phyloP scores from a whole-genome alignment of 495 filamentous ascomycete genomes.

The Hyaloscypha bicolor region DNA sequence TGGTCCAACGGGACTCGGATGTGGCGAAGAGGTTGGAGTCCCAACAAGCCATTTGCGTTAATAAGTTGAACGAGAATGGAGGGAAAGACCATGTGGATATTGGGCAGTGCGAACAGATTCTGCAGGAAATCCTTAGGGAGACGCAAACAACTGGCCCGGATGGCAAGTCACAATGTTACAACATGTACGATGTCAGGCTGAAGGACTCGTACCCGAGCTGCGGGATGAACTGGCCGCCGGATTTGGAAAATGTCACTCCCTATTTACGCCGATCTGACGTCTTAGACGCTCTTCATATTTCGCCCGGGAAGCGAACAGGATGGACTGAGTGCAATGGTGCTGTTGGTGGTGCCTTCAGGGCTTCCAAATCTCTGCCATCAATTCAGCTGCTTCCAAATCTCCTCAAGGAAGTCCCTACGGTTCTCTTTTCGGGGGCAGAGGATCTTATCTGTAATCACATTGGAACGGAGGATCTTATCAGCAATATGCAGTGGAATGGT shows the following conservation, averaged over 20 bases:
- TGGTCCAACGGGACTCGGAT: slow-evolving; percentile 68
- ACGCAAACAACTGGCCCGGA: slow-evolving; percentile 51
- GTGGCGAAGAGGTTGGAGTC: slow-evolving; percentile 67
- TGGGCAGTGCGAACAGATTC: slow-evolving; percentile 68
- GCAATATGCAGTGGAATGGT: slow-evolving; percentile 89
- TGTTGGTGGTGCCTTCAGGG: slow-evolving; percentile 70
- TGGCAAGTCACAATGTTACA: slow-evolving; percentile 63
- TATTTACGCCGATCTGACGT: slow-evolving; percentile 88
- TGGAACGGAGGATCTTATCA: slow-evolving; percentile 88
- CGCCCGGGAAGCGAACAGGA: slow-evolving; percentile 75
- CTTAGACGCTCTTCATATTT: slow-evolving; percentile 76
- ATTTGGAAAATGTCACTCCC: slow-evolving; percentile 72
- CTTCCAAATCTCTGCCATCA: slow-evolving; percentile 68
- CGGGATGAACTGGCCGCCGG: slow-evolving; percentile 96
- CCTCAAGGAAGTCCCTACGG: slow-evolving; percentile 70
- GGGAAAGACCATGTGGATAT: slow-evolving; percentile 66
- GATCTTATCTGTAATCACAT: slow-evolving; percentile 98
- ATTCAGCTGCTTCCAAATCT: slow-evolving; percentile 76
- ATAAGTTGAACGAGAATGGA: slow-evolving; percentile 53
- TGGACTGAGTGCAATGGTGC: slow-evolving; percentile 89
- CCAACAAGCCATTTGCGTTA: slow-evolving; percentile 65
- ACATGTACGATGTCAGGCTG: slow-evolving; percentile 95
- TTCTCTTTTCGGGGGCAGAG: slow-evolving; percentile 91
- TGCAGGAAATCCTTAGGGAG: slow-evolving; percentile 65
- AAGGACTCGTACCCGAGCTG: slow-evolving; percentile 73